A percentile compares a stretch with the other conserved stretches of the same genome.
Conservation (phyloP, 2,329 filamentous ascomycete genomes). For the Salinomyces thailandicus region DNA sequence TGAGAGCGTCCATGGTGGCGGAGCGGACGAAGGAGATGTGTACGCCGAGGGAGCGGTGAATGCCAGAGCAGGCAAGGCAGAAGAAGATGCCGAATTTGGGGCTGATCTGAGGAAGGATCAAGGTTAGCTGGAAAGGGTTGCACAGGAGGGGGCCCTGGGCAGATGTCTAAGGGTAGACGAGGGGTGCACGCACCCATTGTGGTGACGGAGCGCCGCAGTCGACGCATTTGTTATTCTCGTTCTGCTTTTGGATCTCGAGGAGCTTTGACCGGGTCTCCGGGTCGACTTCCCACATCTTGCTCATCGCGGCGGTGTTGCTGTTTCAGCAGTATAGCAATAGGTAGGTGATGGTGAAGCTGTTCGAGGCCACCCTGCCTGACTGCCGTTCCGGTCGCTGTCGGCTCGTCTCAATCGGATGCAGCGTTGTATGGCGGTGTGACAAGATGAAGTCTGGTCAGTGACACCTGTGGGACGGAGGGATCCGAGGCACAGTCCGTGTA, state of each 20-base stretch:
- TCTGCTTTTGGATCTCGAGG: conserved; percentile 78
- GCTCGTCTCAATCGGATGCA: too few species aligned
- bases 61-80: conserved; percentile 89
- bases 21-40: conserved; percentile 97
- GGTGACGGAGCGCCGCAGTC: conserved; percentile 93
- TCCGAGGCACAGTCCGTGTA: too few species aligned
- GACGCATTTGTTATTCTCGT: conserved; percentile 82
- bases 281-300: conserved; percentile 97
- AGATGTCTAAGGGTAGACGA: conserved; percentile 1
- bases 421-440: too few species aligned
- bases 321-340: too few species aligned
- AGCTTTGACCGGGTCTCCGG: conserved; percentile 96
- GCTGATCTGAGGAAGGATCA: conserved; percentile 44
- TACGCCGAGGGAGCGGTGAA: conserved; percentile 87
- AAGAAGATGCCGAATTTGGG: conserved; percentile 99
- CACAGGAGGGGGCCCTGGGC: conserved; percentile 6
- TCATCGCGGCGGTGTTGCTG: conserved; percentile 31
- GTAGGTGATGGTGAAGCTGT: too few species aligned
- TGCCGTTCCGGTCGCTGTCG: too few species aligned
- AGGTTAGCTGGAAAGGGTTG: conserved; percentile 1
- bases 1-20: conserved; percentile 98
- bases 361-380: too few species aligned
- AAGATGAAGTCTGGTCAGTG: too few species aligned
- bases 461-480: too few species aligned
- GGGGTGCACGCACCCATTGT: conserved; percentile 68